These are phyloP conservation scores for Musa beccarii DNA, from an alignment of 176 grass and related monocot genomes.

Conservation along the genomic window DNA sequence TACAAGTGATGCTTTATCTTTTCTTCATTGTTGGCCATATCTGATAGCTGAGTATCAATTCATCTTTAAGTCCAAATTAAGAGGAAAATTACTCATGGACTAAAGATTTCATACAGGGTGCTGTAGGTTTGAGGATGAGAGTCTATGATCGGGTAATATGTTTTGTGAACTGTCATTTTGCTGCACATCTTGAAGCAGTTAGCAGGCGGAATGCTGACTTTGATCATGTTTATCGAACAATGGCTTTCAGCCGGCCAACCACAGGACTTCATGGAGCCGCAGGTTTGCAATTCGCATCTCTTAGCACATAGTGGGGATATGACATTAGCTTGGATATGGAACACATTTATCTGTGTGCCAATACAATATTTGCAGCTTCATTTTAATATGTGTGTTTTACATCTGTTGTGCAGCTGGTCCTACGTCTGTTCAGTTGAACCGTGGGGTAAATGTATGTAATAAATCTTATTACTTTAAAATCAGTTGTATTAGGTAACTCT, in stretches of 20 bases:
- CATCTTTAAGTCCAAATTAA: background rate
- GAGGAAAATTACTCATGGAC: background rate
- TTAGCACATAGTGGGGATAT: background rate
- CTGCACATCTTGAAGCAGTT: constrained; percentile 91
- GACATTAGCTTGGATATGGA: background rate
- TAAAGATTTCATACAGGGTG: constrained; percentile 51
- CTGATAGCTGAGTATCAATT: background rate
- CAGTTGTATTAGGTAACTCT: constrained; percentile 19
- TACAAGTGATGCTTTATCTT: background rate
- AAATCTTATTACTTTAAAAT: constrained; percentile 8
- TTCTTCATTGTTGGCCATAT: background rate
- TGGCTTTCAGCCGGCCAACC: constrained; percentile 87
- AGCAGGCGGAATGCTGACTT: constrained; percentile 90
- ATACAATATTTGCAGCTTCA: constrained; percentile 3
- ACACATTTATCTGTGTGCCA: background rate
- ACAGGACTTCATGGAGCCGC: constrained; percentile 56
- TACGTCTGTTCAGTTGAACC: constrained; percentile 92
- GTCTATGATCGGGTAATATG: constrained; percentile 86
- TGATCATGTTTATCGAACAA: constrained; percentile 78
- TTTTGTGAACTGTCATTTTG: constrained; percentile 96
- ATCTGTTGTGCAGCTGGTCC: constrained; percentile 57
- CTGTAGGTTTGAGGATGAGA: constrained; percentile 96
- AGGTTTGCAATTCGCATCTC: constrained; percentile 36
- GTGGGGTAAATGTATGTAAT: constrained; percentile 74
- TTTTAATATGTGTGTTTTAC: constrained; percentile 25